Base-by-base conservation (phyloP, 805 yeast species). In the Kluyveromyces starmeri region DNA sequence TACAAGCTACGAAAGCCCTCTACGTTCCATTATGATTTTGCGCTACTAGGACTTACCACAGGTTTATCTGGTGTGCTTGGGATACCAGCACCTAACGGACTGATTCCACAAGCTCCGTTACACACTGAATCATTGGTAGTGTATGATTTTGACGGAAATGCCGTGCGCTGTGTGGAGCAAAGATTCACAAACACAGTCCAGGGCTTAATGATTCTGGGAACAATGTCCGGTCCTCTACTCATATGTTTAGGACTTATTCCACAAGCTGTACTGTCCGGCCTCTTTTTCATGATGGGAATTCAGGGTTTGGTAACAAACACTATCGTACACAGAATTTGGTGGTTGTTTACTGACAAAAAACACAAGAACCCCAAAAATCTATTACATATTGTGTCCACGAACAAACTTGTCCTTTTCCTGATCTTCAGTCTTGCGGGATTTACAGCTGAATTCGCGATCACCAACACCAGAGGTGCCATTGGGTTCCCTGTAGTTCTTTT, bases 101-200 rank as follows among this genome's bases (percentile, higher is more conserved):
- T 89, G 20, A 89, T 89, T 28, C 98, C 98, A 1, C 98, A 89
- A 56, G 97, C 98, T 0, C 97, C 97, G 2, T 53, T 92, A 22
- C 98, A 89, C 48, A 86, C 97, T 0, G 72, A 70, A 27, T 74
- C 95, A 0, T 59, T 89, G 20, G 70, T 84, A 27, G 75, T 82
- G 1, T 38, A 35, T 20, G 54, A 51, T 31, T 37, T 32, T 13
- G 43, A 48, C 7, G 53, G 40, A 35, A 31, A 57, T 12, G 64
- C 72, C 1, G 51, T 63, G 1, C 58, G 71, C 3, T 86, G 88
- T 7, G 94, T 92, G 4, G 98, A 89, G 51, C 98, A 89, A 54
- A 59, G 98, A 28, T 65, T 86, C 34, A 78, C 94, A 2, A 92
- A 92, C 50, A 74, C 85, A 1, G 65, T 70, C 0, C 98, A 89